phyloP scores from a whole-genome alignment of 2,329 filamentous ascomycete genomes.

The Epichloe gansuensis region DNA sequence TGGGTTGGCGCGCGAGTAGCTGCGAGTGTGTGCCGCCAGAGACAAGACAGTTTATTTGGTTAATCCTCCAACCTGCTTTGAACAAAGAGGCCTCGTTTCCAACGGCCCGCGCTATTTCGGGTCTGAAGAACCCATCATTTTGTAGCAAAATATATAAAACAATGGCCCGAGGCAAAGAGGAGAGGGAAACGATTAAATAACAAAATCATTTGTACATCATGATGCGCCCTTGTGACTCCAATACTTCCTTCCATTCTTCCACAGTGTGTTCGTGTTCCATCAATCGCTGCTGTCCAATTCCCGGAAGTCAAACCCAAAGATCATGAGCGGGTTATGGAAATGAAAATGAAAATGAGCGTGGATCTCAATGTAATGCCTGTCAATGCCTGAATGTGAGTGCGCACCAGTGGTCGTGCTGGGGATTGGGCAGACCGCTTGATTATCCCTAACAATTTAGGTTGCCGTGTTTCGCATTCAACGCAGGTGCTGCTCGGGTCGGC shows the following conservation, averaged over 20 bases:
- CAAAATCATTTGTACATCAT: conserved; percentile 11
- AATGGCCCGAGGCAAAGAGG: background rate
- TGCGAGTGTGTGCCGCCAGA: background rate
- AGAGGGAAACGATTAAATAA: conserved; percentile 13
- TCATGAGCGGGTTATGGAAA: background rate
- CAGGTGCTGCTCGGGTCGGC: background rate
- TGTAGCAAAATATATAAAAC: conserved; percentile 1
- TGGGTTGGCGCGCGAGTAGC: too few species aligned
- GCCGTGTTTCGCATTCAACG: background rate
- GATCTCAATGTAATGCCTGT: background rate
- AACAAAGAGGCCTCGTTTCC: conserved; percentile 4
- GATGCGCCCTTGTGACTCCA: conserved; percentile 16
- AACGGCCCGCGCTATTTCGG: background rate
- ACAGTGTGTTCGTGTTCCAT: conserved; percentile 7
- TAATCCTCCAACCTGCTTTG: conserved; percentile 15
- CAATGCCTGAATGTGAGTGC: background rate
- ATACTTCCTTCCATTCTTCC: conserved; percentile 10
- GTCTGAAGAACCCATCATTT: background rate
- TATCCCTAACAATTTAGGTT: background rate
- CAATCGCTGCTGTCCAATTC: conserved; percentile 9
- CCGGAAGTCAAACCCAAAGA: conserved; percentile 4
- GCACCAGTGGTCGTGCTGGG: background rate
- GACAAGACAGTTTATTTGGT: conserved; percentile 1
- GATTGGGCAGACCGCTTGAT: background rate
- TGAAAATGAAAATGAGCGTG: background rate